A percentile compares a stretch with the other conserved stretches of the same genome.
Evolutionary conservation across 2,329 filamentous ascomycete species (phyloP).

Genomic region (Corniculantispora saksenae): DNA sequence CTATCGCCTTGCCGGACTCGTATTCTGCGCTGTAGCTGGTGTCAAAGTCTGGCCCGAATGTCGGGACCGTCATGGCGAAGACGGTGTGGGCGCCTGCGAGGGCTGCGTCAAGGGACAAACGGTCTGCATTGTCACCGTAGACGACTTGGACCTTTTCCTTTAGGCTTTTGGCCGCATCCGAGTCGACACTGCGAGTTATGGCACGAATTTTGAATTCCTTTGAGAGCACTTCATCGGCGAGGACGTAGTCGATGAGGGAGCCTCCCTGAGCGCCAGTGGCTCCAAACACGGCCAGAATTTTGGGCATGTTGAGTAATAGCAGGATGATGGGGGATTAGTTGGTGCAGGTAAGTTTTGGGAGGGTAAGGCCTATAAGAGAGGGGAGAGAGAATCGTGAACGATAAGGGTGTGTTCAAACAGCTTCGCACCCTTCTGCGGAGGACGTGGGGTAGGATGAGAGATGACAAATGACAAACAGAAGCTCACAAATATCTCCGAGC

Average conservation of each 20-base stretch:
- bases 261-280: slow-evolving; percentile 52
- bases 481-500: too few species aligned
- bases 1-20: slow-evolving; percentile 41
- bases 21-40: slow-evolving; percentile 33
- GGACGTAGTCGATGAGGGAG: slow-evolving; percentile 46
- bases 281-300: slow-evolving; percentile 47
- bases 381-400: too few species aligned
- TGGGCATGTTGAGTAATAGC: slow-evolving; percentile 36
- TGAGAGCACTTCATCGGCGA: slow-evolving; percentile 47
- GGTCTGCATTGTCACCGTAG: slow-evolving; percentile 42
- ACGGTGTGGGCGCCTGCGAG: slow-evolving; percentile 47
- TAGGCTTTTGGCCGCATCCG: slow-evolving; percentile 36
- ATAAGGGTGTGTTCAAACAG: too few species aligned
- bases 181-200: slow-evolving; percentile 47
- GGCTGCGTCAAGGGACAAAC: slow-evolving; percentile 40
- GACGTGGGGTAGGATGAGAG: too few species aligned
- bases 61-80: slow-evolving; percentile 48
- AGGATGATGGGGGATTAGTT: too few species aligned
- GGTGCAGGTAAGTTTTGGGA: too few species aligned
- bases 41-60: slow-evolving; percentile 34
- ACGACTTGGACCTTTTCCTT: slow-evolving; percentile 25
- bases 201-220: slow-evolving; percentile 47
- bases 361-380: too few species aligned
- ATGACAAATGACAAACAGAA: too few species aligned
- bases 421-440: too few species aligned